Evolutionary conservation across 306 rosid species (phyloP), one percentile per base, ranked within the genome.

Genomic region (Pterocarpus macrocarpus): DNA sequence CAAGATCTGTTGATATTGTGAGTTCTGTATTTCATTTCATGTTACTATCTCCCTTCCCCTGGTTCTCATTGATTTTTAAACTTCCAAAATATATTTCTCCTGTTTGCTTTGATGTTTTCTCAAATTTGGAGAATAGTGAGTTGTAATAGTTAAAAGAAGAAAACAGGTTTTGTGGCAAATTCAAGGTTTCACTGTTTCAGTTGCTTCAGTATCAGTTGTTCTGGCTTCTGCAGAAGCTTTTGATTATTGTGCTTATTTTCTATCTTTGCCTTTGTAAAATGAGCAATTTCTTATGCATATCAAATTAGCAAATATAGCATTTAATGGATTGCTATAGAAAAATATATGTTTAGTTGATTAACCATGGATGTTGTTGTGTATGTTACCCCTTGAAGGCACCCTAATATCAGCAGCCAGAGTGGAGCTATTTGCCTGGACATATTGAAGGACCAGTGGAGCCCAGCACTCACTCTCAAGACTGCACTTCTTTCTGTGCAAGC

Each of bases 401-500:
- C 99, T 30, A 95, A 95, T 82, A 93, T 95, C 84, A 95, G 99
- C 87, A 95, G 99, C 85, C 99, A 95, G 70, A 95, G 96, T 87
- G 99, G 99, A 68, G 99, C 99, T 71, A 95, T 95, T 75, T 95
- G 99, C 87, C 87, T 95, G 47, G 99, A 95, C 81, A 89, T 95
- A 76, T 89, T 95, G 91, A 95, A 95, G 81, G 98, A 95, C 65
- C 99, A 95, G 71, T 95, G 99, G 99, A 95, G 99, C 85, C 99
- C 99, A 16, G 98, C 99, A 56, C 94, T 93, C 67, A 95, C 99
- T 50, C 80, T 95, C 87, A 95, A 95, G 87, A 95, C 99, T 7
- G 99, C 99, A n/a, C 97, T 95, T 59, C 98, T 95, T 65, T 95
- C 99, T 63, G 92, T 95, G 69, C 98, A 95, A 87, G 99, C 99